These are phyloP conservation scores for Aspergillus terreus DNA, from an alignment of 2,329 filamentous ascomycete species.

Conservation along the genomic window DNA sequence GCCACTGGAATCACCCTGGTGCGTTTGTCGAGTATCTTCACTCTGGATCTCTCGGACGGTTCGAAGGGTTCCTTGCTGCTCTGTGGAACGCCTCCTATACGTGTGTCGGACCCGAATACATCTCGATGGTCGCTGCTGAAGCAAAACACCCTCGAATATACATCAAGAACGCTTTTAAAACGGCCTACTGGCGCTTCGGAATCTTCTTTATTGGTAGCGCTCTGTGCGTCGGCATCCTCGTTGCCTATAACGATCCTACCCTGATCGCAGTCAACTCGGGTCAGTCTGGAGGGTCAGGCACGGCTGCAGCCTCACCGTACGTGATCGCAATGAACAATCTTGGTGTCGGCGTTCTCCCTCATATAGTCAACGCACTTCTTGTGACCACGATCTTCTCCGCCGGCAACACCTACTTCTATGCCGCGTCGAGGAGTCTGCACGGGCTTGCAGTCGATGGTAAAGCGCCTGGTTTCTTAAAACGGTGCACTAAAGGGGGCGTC, in stretches of 20 bases:
- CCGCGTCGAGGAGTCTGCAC: slow-evolving; percentile 62
- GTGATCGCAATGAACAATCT: slow-evolving; percentile 62
- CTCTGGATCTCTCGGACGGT: slow-evolving; percentile 58
- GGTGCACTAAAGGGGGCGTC: slow-evolving; percentile 57
- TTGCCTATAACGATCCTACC: slow-evolving; percentile 61
- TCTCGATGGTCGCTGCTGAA: slow-evolving; percentile 60
- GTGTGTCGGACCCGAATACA: slow-evolving; percentile 62
- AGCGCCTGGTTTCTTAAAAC: slow-evolving; percentile 45
- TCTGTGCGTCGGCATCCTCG: slow-evolving; percentile 64
- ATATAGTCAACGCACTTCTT: slow-evolving; percentile 68
- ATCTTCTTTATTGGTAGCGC: slow-evolving; percentile 71
- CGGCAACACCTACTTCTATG: slow-evolving; percentile 64
- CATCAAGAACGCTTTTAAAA: slow-evolving; percentile 70
- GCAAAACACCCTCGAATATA: slow-evolving; percentile 64
- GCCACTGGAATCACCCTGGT: slow-evolving; percentile 59
- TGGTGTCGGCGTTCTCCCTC: slow-evolving; percentile 58
- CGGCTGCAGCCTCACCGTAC: slow-evolving; percentile 65
- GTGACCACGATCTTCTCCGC: slow-evolving; percentile 64
- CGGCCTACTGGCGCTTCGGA: slow-evolving; percentile 72
- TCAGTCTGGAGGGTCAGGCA: slow-evolving; percentile 33
- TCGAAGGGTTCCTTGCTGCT: slow-evolving; percentile 58
- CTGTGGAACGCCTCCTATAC: slow-evolving; percentile 66
- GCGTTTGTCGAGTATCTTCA: slow-evolving; percentile 63
- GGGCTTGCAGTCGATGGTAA: slow-evolving; percentile 64
- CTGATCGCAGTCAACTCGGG: slow-evolving; percentile 37